Evolutionary conservation across 805 yeast species (phyloP).

Genomic region (Brettanomyces custersianus): DNA sequence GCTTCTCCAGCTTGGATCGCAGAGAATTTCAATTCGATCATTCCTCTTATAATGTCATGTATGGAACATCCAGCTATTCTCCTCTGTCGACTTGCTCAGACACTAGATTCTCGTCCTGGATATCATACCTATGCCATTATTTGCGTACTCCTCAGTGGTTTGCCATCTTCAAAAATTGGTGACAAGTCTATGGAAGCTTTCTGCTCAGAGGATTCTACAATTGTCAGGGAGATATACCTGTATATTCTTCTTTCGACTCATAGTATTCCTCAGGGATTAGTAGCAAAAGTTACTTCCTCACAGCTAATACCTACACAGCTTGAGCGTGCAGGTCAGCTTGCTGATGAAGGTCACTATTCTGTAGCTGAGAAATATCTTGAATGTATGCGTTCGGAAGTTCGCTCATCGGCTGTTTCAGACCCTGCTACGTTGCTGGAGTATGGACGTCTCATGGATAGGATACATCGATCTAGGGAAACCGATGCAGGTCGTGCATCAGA

Average conservation of each 20-base stretch:
- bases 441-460: slow-evolving; percentile 34
- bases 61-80: slow-evolving; percentile 15
- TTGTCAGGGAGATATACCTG: slow-evolving; percentile 68
- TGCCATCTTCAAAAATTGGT: slow-evolving; percentile 17
- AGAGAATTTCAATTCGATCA: slow-evolving; percentile 19
- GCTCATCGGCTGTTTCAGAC: no score
- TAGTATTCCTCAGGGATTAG: slow-evolving; percentile 27
- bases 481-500: no score
- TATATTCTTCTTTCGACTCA: slow-evolving; percentile 30
- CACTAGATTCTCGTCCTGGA: no score
- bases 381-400: slow-evolving; percentile 30
- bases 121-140: slow-evolving; percentile 31
- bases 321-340: slow-evolving; percentile 57
- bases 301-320: slow-evolving; percentile 45
- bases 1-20: slow-evolving; percentile 15
- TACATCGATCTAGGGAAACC: slow-evolving; percentile 40
- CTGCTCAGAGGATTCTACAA: slow-evolving; percentile 31
- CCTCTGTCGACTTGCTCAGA: slow-evolving; percentile 22
- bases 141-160: slow-evolving; percentile 25
- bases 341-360: slow-evolving; percentile 52
- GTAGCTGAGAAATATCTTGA: slow-evolving; percentile 63
- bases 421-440: slow-evolving; percentile 26
- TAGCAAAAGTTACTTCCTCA: no score
- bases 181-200: slow-evolving; percentile 8
- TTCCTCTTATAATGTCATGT: slow-evolving; percentile 24